Percentiles rank a stretch among this genome's conserved stretches.
These are phyloP conservation scores for Trichoderma semiorbis DNA, from an alignment of 2,329 filamentous ascomycete species.

Conservation along the genomic window DNA sequence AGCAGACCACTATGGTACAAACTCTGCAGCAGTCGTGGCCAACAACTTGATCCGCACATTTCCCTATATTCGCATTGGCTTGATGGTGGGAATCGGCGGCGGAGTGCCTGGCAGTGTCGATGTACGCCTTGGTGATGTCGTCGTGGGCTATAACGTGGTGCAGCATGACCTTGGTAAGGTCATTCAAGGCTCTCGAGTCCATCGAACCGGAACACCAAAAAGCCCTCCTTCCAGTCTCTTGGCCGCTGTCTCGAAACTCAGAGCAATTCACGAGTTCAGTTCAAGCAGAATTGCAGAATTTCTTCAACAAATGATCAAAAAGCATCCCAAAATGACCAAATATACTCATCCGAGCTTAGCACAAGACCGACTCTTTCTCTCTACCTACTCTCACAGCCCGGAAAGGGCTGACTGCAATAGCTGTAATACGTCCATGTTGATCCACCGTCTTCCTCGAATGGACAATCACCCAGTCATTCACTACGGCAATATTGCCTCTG, in stretches of 20 bases:
- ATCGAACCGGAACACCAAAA: background rate
- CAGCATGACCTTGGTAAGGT: slow-evolving; percentile 20
- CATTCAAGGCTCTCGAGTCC: background rate
- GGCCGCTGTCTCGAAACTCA: background rate
- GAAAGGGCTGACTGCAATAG: background rate
- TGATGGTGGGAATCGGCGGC: background rate
- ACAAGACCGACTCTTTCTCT: background rate
- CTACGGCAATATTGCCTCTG: slow-evolving; percentile 6
- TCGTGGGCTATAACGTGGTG: slow-evolving; percentile 19
- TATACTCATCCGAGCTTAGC: background rate
- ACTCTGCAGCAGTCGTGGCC: slow-evolving; percentile 31
- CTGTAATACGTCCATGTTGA: background rate
- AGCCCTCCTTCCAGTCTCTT: background rate
- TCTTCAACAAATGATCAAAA: background rate
- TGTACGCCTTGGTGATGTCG: slow-evolving; percentile 24
- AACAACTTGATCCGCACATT: slow-evolving; percentile 32
- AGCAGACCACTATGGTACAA: slow-evolving; percentile 25
- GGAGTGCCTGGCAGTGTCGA: slow-evolving; percentile 18
- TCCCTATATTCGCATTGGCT: slow-evolving; percentile 21
- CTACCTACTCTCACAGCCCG: background rate
- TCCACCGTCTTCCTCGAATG: background rate
- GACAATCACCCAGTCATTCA: background rate
- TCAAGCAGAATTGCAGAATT: background rate
- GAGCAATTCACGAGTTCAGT: background rate
- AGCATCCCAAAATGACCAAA: background rate